Evolutionary conservation across 495 filamentous ascomycete species (phyloP).

Genomic region (Penicillium cataractarum): DNA sequence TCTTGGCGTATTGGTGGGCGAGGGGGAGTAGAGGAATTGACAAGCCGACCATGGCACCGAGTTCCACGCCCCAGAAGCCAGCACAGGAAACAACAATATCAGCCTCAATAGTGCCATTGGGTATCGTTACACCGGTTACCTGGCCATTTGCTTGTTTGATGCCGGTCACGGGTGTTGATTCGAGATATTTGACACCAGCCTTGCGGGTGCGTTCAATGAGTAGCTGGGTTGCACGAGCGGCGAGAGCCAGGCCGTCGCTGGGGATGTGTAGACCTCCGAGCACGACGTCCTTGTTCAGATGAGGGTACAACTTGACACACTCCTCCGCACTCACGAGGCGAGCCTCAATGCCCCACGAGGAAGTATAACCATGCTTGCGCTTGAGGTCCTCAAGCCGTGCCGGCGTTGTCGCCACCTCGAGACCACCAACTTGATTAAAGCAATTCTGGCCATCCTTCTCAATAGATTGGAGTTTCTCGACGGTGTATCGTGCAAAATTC

Average conservation of each 20-base stretch:
- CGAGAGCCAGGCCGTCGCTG: slow-evolving; percentile 54
- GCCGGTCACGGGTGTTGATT: slow-evolving; percentile 47
- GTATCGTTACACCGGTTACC: slow-evolving; percentile 51
- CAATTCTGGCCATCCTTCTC: slow-evolving; percentile 45
- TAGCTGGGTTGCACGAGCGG: slow-evolving; percentile 51
- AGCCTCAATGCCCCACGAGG: slow-evolving; percentile 51
- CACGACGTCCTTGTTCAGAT: slow-evolving; percentile 47
- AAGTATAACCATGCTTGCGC: slow-evolving; percentile 53
- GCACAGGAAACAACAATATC: slow-evolving; percentile 56
- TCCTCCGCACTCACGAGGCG: slow-evolving; percentile 46
- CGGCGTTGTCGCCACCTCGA: slow-evolving; percentile 54
- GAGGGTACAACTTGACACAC: slow-evolving; percentile 47
- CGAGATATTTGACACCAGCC: slow-evolving; percentile 52
- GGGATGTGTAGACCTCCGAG: slow-evolving; percentile 53
- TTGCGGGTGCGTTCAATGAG: slow-evolving; percentile 51
- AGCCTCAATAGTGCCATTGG: slow-evolving; percentile 42
- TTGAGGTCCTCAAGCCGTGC: slow-evolving; percentile 54
- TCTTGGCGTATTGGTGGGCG: slow-evolving; percentile 57
- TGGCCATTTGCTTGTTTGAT: slow-evolving; percentile 37
- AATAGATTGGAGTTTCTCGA: slow-evolving; percentile 50
- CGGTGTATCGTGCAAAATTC: slow-evolving; percentile 50
- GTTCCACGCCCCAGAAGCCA: slow-evolving; percentile 58
- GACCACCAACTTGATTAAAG: slow-evolving; percentile 55
- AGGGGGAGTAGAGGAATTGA: slow-evolving; percentile 53
- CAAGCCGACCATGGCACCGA: slow-evolving; percentile 54